A percentile compares a stretch with the other conserved stretches of the same genome.
Evolutionary conservation across 768 basidiomycete species (phyloP).

Genomic region (Ramaria sp.): DNA sequence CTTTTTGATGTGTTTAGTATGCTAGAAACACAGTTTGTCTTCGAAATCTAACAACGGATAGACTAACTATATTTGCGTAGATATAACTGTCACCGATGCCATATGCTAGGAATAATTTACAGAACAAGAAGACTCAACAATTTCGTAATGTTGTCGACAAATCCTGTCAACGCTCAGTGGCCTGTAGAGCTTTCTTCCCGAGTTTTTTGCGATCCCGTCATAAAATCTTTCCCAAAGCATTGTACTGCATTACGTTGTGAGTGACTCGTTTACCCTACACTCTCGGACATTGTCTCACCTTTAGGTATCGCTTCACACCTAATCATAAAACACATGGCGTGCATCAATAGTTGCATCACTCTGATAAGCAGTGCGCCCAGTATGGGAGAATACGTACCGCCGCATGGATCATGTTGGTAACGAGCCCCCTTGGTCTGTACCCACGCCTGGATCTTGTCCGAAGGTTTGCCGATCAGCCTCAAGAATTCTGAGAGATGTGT

Average conservation of each 20-base stretch:
- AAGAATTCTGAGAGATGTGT: constrained; percentile 50
- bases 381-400: constrained; percentile 29
- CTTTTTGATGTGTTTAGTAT: no score
- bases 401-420: constrained; percentile 73
- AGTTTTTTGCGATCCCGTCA: constrained; percentile 60
- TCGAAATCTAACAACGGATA: no score
- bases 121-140: no score
- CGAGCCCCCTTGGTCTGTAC: constrained; percentile 51
- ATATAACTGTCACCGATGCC: no score
- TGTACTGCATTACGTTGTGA: background rate
- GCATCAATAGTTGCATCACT: background rate
- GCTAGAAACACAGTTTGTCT: no score
- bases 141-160: background rate
- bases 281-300: constrained; percentile 20
- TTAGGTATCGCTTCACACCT: constrained; percentile 60
- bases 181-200: constrained; percentile 41
- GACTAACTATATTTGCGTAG: no score
- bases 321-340: constrained; percentile 32
- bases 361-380: background rate
- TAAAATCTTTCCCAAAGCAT: constrained; percentile 81
- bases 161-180: no score
- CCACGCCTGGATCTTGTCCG: constrained; percentile 49
- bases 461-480: constrained; percentile 34
- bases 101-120: background rate
- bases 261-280: background rate